These are phyloP conservation scores for Pestalotiopsis sp. DNA, from an alignment of 2,329 filamentous ascomycete species.

Conservation along the genomic window DNA sequence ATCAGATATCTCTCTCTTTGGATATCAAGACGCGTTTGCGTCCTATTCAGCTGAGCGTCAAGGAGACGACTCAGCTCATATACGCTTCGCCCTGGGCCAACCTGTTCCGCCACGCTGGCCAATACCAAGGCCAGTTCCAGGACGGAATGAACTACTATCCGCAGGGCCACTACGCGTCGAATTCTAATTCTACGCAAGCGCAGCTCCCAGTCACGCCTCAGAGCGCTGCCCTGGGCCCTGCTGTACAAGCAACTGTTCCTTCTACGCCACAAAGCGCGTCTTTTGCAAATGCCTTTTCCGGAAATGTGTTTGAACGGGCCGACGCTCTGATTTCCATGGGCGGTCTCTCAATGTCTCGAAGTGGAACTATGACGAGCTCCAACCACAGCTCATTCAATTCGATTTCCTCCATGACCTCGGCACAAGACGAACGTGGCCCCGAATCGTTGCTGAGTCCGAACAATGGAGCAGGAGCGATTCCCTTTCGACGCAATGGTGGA, in stretches of 20 bases:
- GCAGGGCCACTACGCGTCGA: slow-evolving; percentile 34
- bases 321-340: slow-evolving; percentile 59
- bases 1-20: slow-evolving; percentile 53
- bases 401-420: slow-evolving; percentile 29
- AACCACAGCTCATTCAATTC: slow-evolving; percentile 37
- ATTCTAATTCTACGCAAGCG: slow-evolving; percentile 31
- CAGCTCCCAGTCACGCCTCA: slow-evolving; percentile 81
- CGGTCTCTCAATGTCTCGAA: slow-evolving; percentile 59
- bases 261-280: slow-evolving; percentile 64
- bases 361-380: slow-evolving; percentile 41
- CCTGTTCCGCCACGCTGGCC: slow-evolving; percentile 35
- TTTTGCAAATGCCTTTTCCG: slow-evolving; percentile 56
- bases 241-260: slow-evolving; percentile 86
- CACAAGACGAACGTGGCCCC: slow-evolving; percentile 28
- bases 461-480: slow-evolving; percentile 18
- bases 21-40: slow-evolving; percentile 76
- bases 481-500: slow-evolving; percentile 28
- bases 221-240: slow-evolving; percentile 85
- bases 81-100: slow-evolving; percentile 60
- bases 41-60: slow-evolving; percentile 80
- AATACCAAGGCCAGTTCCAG: slow-evolving; percentile 18
- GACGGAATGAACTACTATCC: slow-evolving; percentile 25
- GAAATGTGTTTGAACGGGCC: slow-evolving; percentile 62
- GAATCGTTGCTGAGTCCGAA: slow-evolving; percentile 30
- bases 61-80: slow-evolving; percentile 77